Percentiles rank a stretch among this genome's conserved stretches.
Evolutionary conservation across 2,329 filamentous ascomycete species (phyloP).

Genomic region (Calonectria leucothoes): DNA sequence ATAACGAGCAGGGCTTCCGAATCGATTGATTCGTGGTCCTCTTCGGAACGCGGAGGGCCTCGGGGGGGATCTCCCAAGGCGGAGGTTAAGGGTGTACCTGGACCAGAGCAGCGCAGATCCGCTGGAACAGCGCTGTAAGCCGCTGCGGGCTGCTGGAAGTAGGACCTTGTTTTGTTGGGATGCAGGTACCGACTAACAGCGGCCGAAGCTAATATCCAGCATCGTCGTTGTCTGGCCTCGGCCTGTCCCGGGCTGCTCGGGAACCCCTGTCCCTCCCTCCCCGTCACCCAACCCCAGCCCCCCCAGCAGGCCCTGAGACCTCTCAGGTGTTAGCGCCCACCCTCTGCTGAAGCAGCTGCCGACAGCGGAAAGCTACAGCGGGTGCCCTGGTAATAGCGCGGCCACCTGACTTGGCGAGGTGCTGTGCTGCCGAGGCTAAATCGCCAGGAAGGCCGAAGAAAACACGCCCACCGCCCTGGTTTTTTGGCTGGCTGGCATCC

Average conservation of each 20-base stretch:
- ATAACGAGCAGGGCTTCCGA: constrained; percentile 8
- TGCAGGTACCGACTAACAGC: constrained; percentile 22
- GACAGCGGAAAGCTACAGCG: constrained; percentile 16
- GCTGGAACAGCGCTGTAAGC: not conserved
- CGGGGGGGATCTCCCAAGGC: constrained; percentile 9
- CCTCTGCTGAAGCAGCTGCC: not conserved
- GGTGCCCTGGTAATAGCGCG: constrained; percentile 7
- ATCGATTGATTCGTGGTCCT: constrained; percentile 5
- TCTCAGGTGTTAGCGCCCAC: constrained; percentile 13
- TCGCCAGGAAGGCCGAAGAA: constrained; percentile 24
- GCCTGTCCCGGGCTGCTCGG: constrained; percentile 21
- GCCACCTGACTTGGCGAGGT: constrained; percentile 31
- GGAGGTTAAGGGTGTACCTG: constrained; percentile 29
- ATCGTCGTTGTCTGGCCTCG: constrained; percentile 28
- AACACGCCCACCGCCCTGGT: constrained; percentile 23
- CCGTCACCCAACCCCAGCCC: constrained; percentile 10
- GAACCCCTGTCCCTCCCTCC: constrained; percentile 31
- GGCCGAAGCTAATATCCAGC: constrained; percentile 18
- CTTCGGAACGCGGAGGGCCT: constrained; percentile 18
- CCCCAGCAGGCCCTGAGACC: constrained; percentile 11
- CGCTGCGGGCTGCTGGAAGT: not conserved
- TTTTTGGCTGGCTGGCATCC: constrained; percentile 27
- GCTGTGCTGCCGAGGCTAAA: constrained; percentile 36
- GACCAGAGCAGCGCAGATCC: not conserved
- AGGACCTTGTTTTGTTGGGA: not conserved